Conservation (phyloP, 73 alveolate species). For the Paramecium biaurelia region DNA sequence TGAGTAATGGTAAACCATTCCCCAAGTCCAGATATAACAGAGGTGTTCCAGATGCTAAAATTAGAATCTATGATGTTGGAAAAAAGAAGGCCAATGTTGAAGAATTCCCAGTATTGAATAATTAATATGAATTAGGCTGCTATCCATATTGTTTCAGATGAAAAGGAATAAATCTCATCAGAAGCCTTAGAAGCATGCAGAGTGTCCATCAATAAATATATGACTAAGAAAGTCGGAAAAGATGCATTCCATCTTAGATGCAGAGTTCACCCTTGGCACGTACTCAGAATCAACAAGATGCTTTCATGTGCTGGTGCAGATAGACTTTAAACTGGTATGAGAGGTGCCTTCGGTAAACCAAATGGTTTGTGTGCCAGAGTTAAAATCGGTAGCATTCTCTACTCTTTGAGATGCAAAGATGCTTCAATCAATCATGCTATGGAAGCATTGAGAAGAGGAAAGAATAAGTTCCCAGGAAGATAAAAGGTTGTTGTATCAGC, state of each 20-base stretch:
- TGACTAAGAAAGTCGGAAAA: conserved; percentile 88
- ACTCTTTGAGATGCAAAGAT: conserved; percentile 81
- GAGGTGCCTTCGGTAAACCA: conserved; percentile 99
- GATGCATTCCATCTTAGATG: conserved; percentile 96
- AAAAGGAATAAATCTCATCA: conserved; percentile 94
- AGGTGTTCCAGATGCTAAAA: conserved; percentile 99
- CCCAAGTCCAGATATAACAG: conserved; percentile 98
- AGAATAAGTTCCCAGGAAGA: conserved; percentile 98
- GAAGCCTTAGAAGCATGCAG: conserved; percentile 99
- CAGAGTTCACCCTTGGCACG: conserved; percentile 98
- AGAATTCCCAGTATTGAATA: conserved; percentile 85
- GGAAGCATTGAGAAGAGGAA: conserved; percentile 96
- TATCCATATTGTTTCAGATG: conserved; percentile 95
- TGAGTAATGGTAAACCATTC: conserved; percentile 94
- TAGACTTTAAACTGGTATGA: conserved; percentile 98
- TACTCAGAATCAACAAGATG: conserved; percentile 97
- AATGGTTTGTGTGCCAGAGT: conserved; percentile 98
- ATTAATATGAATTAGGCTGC: conserved; percentile 63
- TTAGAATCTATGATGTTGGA: conserved; percentile 96
- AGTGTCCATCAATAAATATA: conserved; percentile 96
- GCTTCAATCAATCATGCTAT: conserved; percentile 82
- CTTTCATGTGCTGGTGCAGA: conserved; percentile 99
- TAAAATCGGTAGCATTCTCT: conserved; percentile 85
- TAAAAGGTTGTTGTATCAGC: conserved; percentile 94
- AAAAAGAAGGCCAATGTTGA: conserved; percentile 86